Evolutionary conservation across 352 stramenopile species (phyloP).

Genomic region (Phytophthora citricola): DNA sequence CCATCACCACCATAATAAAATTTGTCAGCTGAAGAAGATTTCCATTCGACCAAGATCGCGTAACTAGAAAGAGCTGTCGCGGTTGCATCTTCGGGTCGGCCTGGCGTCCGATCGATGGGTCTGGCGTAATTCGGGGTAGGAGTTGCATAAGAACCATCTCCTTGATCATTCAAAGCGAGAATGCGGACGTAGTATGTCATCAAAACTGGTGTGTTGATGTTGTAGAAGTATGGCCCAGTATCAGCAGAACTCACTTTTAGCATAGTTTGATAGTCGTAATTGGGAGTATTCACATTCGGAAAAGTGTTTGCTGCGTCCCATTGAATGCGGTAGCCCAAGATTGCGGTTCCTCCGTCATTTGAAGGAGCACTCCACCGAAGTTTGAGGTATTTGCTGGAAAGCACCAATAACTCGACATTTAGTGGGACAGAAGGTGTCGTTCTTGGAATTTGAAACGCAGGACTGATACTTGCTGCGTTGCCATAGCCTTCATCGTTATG

Average conservation of each 20-base stretch:
- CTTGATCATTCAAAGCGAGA: conserved; percentile 92
- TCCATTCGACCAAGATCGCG: conserved; percentile 93
- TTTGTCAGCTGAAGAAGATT: conserved; percentile 79
- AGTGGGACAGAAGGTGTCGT: conserved; percentile 46
- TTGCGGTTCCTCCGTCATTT: conserved; percentile 68
- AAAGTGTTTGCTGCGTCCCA: conserved; percentile 90
- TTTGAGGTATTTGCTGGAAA: conserved; percentile 81
- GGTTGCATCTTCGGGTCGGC: conserved; percentile 59
- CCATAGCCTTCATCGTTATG: conserved; percentile 74
- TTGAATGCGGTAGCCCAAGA: conserved; percentile 92
- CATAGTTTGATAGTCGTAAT: conserved; percentile 64
- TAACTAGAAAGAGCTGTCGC: conserved; percentile 87
- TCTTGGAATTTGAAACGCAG: conserved; percentile 65
- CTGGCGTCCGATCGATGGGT: conserved; percentile 78
- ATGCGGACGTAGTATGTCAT: conserved; percentile 92
- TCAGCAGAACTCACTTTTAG: conserved; percentile 50
- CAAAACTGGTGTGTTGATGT: conserved; percentile 76
- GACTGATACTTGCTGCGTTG: conserved; percentile 49
- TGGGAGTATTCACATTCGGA: conserved; percentile 71
- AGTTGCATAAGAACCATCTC: conserved; percentile 52
- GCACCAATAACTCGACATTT: conserved; percentile 53
- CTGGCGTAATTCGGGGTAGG: conserved; percentile 59
- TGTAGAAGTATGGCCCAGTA: conserved; percentile 87
- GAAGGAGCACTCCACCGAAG: conserved; percentile 74
- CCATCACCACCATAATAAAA: conserved; percentile 92